Percentiles rank a stretch among this genome's conserved stretches.
Conservation (phyloP, 495 filamentous ascomycete species). For the Cryomyces minteri region DNA sequence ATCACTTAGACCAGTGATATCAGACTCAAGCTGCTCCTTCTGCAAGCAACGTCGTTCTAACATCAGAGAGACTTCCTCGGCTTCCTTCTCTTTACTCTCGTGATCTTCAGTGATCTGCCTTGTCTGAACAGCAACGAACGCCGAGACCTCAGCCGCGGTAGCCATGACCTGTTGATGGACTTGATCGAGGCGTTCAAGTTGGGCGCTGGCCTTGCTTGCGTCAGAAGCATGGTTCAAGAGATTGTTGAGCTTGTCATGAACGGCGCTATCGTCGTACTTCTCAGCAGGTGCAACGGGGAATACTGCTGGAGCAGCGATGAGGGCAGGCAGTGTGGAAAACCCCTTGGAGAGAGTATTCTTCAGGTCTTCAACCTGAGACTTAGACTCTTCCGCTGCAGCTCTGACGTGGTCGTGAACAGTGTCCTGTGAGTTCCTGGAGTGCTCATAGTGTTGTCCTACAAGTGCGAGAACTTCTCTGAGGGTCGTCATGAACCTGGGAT, state of each 20-base stretch:
- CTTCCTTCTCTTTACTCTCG: slow-evolving; percentile 59
- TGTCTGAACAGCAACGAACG: slow-evolving; percentile 67
- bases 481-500: slow-evolving; percentile 67
- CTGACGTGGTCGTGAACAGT: slow-evolving; percentile 12
- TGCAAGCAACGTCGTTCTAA: slow-evolving; percentile 64
- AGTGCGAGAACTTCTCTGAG: slow-evolving; percentile 68
- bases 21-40: slow-evolving; percentile 58
- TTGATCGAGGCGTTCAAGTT: slow-evolving; percentile 62
- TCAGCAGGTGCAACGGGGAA: slow-evolving; percentile 18
- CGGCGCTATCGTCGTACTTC: slow-evolving; percentile 47
- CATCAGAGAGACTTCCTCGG: slow-evolving; percentile 63
- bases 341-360: slow-evolving; percentile 34
- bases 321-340: slow-evolving; percentile 29
- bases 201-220: slow-evolving; percentile 34
- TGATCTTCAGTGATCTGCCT: slow-evolving; percentile 60
- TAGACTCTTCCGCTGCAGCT: slow-evolving; percentile 13
- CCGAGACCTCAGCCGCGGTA: slow-evolving; percentile 72
- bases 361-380: slow-evolving; percentile 29
- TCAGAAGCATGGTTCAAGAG: slow-evolving; percentile 44
- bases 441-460: slow-evolving; percentile 67
- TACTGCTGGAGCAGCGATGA: slow-evolving; percentile 25
- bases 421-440: slow-evolving; percentile 30
- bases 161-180: slow-evolving; percentile 78
- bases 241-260: slow-evolving; percentile 75
- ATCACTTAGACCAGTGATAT: slow-evolving; percentile 42